Evolutionary conservation across 257 asterid genomes (phyloP), one percentile per base, ranked within the genome.

Genomic region (Nicotiana tabacum): DNA sequence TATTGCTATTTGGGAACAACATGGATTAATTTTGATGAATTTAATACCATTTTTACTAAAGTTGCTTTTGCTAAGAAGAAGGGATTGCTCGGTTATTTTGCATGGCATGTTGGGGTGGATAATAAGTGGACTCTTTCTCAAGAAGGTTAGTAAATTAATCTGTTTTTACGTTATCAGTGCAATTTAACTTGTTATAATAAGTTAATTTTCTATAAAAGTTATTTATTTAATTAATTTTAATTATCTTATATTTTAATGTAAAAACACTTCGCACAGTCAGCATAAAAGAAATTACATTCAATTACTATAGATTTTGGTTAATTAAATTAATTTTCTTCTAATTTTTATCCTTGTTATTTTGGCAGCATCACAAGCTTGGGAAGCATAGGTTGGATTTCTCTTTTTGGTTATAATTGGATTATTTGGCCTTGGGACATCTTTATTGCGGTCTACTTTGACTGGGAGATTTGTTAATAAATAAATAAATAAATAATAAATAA

Each of bases 81-180:
- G 17, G 65, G 82, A 6, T 76, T 82, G 66, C 29, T 53, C 10
- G 85, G 85, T 43, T 82, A 76, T 35, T 76, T 82, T 76, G 85
- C 85, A 9, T 82, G 85, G 82, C 77, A 76, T 27, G 85, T 82
- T 82, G 81, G 65, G 13, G 66, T 27, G 64, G 85, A 76, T 66
- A 16, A 11, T 27, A 18, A 48, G 18, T 74, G 77, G 82, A 60
- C 5, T 13, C 85, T 82, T 61, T 82, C 85, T 17, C 72, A 27
- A n/a, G 37, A 65, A 82, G 85, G 85, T 76, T n/a, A 17, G 68
- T 39, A 21, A 21, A 29, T 21, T 16, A 5, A 17, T 56, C 0
- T 3, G 6, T 4, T 55, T 51, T 51, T 51, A 51, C 56, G 4
- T 12, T 10, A 51, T 51, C 4, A 11, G 16, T 51, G 5, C 4